phyloP scores from a whole-genome alignment of 768 basidiomycete species.

The Xerocomellus amylosporus region DNA sequence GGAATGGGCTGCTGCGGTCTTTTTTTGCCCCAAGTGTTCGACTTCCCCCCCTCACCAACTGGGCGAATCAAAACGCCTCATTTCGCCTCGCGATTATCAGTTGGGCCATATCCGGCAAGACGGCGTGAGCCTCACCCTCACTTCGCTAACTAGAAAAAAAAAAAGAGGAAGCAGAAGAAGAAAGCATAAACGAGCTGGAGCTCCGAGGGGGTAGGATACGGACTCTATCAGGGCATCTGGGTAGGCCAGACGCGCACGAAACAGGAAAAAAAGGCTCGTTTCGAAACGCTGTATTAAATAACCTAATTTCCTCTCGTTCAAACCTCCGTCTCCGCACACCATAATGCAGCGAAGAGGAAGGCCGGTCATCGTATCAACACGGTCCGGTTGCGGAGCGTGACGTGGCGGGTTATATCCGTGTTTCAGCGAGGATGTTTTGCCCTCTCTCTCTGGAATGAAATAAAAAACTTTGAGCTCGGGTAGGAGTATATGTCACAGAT shows the following conservation, averaged over 20 bases:
- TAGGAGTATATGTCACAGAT: slow-evolving; percentile 4
- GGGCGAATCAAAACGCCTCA: neutral
- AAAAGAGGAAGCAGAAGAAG: neutral
- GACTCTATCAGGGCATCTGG: slow-evolving; percentile 10
- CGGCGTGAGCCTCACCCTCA: slow-evolving; percentile 21
- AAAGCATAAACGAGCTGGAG: neutral
- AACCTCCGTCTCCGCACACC: slow-evolving; percentile 11
- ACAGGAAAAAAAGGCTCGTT: neutral
- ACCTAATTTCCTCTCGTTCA: slow-evolving; percentile 5
- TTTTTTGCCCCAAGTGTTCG: neutral
- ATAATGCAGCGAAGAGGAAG: neutral
- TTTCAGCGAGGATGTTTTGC: slow-evolving; percentile 4
- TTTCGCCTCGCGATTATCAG: neutral
- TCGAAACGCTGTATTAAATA: slow-evolving; percentile 5
- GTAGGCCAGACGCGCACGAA: neutral
- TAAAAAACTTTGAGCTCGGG: slow-evolving; percentile 11
- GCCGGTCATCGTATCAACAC: slow-evolving; percentile 14
- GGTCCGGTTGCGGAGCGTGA: slow-evolving; percentile 9
- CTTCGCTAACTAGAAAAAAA: slow-evolving; percentile 13
- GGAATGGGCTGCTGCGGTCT: too few species aligned
- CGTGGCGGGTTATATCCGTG: slow-evolving; percentile 13
- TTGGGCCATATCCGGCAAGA: neutral
- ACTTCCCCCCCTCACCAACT: neutral
- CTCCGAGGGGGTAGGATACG: neutral
- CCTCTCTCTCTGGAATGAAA: neutral